Evolutionary conservation across 2,329 filamentous ascomycete genomes (phyloP), one percentile per base, ranked within the genome.

Genomic region (Curvularia verruculosa): DNA sequence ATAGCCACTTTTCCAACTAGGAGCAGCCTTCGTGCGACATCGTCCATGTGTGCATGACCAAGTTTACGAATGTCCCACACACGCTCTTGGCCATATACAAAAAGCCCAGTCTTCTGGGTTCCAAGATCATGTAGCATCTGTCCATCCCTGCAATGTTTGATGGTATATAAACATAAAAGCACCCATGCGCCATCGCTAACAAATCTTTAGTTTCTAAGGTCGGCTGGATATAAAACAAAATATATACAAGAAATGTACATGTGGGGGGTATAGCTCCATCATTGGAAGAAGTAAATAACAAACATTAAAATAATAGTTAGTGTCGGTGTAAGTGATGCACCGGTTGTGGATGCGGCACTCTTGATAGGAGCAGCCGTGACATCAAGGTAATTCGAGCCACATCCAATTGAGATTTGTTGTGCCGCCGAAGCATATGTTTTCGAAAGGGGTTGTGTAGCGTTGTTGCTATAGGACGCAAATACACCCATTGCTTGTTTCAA

Each of bases 401-500:
- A 89, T 10, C 70, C 81, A 10, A 85, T 80, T 70, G 96, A 89
- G 49, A 98, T 83, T 67, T 89, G 85, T 60, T 83, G 77, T 0
- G 94, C 93, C 0, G 92, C 92, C 9, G 79, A 69, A 5, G 83
- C 77, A 73, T 97, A 98, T 0, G 87, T 90, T 15, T 80, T 75
- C 24, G 85, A 84, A 45, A 98, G 83, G 7, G 87, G 84, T 65
- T 90, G 86, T 3, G 80, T 83, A 34, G 85, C 80, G 66, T 92
- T 86, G 13, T 83, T 81, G 0, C 90, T 87, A 28, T 88, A 89
- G 0, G 84, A 77, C 51, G 89, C 87, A 75, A 90, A 97, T 18
- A 96, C 84, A 24, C 83, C 82, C 92, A 98, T 96, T 4, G 90
- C 94, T 59, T 90, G 82, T 69, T 88, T 82, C 41, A 95, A 81